Base-by-base conservation (phyloP, 768 basidiomycete genomes). In the Erythrobasidium yunnanense region DNA sequence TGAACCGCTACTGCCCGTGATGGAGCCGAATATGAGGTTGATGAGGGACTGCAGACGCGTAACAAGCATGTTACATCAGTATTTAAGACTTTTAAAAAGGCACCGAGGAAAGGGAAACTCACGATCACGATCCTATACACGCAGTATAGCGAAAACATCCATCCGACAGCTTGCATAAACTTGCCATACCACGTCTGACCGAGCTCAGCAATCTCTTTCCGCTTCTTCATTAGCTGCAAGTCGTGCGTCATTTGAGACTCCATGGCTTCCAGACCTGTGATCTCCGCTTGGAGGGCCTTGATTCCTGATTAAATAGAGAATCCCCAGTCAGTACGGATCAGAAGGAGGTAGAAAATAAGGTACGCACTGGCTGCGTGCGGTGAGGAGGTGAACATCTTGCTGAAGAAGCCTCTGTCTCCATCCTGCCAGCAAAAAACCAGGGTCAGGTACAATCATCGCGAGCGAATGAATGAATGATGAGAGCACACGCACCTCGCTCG, bases 141-240 rank as follows among this genome's bases (percentile, higher is more conserved):
- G 33, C 73, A 73, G 66, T 73, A 73, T 22, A 71, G 32, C 52
- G 70, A 72, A 56, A 73, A 70, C 1, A 69, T 50, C 70, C 70
- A 71, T 0, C 71, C 73, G 18, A 69, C 22, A 20, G 57, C 30
- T 18, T 70, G 65, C 66, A 70, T 68, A 11, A 70, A 2, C 18
- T 70, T 45, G 13, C 73, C 73, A 22, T 54, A 57, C 50, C 55
- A 66, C 32, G 68, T 72, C 49, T 71, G n/a, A 0, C 70, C 66
- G 62, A 72, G 34, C 56, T 73, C 71, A n/a, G 63, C 22, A 47
- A 71, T 55, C 55, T 33, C 33, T 58, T 72, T 72, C 20, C 73
- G 46, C 54, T 47, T 47, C 42, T 63, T 56, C 33, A 73, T 49
- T 32, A 67, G 32, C n/a, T 63, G 55, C 4, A 73, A 63, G 30